Base-by-base conservation (phyloP, 345 rosid species). In the thale cress (Arabidopsis thaliana) region DNA sequence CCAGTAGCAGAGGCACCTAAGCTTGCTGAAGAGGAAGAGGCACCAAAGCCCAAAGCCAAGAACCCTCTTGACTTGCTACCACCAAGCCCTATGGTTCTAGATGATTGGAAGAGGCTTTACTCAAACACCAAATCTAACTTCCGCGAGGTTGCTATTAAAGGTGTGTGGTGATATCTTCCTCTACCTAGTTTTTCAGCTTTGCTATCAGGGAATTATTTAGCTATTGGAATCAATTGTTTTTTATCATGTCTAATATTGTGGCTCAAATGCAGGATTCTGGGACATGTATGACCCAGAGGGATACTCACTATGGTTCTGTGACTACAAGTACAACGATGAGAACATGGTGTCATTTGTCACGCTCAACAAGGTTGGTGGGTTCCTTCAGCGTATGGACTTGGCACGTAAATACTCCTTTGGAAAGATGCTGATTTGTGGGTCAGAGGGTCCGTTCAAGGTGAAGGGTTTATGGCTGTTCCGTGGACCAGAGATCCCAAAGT, bases 231-330 rank as follows among this genome's bases (percentile, higher is more conserved):
- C 12, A 12, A 42, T 4, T 77, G 2, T 4, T 10, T 2, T 8
- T 16, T 0, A 25, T 14, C 56, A 48, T 40, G 51, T 56, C 14
- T 65, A 9, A 66, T 49, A 16, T 58, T 13, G 57, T 72, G 34
- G 38, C 11, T 36, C 1, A 34, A 58, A 60, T 81, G 83, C 82
- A 95, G 99, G 99, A 52, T 95, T 95, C 86, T 95, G 99, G 99
- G 99, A 92, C 81, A 95, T 95, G 97, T 92, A 90, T 67, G 99
- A 95, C 79, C 93, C 97, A 0, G 97, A 95, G 84, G 99, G 99
- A 33, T 95, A 95, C 84, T 95, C 99, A 0, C 80, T 95, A 3
- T 95, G 99, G 99, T 92, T 95, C 83, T 95, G 97, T 38, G 92
- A 95, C 76, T 95, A 95, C 86, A 95, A 95, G 75, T 95, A 95